phyloP scores from a whole-genome alignment of 148 eudicot species.

The Diospyros lotus region DNA sequence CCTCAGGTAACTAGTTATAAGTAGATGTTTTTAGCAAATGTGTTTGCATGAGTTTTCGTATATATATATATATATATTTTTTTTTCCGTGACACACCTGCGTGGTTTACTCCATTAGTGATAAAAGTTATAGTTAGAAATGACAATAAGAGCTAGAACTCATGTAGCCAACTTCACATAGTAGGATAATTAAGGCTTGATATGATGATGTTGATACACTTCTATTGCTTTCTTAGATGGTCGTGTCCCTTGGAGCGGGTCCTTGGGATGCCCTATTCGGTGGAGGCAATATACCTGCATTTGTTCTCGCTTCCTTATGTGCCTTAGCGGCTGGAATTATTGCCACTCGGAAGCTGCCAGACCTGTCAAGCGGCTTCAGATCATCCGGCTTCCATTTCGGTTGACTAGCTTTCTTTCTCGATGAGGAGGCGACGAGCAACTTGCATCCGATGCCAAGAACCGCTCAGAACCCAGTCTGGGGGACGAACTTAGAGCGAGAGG shows the following conservation, averaged over 20 bases:
- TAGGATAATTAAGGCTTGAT: neutral
- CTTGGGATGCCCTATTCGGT: slow-evolving; percentile 96
- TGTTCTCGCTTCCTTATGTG: slow-evolving; percentile 73
- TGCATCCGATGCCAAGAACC: neutral
- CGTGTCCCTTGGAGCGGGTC: slow-evolving; percentile 96
- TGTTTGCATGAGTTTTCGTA: neutral
- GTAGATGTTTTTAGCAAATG: too few relatives aligned
- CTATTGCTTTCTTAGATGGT: slow-evolving; percentile 52
- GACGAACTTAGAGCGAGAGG: neutral
- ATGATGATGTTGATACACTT: neutral
- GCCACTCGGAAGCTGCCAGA: slow-evolving; percentile 71
- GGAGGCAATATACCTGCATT: slow-evolving; percentile 95
- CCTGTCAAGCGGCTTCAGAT: slow-evolving; percentile 50
- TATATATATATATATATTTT: neutral
- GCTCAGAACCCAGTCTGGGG: neutral
- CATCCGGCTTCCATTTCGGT: slow-evolving; percentile 87
- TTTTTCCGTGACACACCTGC: neutral
- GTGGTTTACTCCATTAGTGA: too few relatives aligned
- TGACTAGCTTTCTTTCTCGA: slow-evolving; percentile 25
- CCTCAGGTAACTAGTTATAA: slow-evolving; percentile 65
- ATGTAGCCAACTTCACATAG: neutral
- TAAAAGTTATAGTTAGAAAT: too few relatives aligned
- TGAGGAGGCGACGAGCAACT: slow-evolving; percentile 13
- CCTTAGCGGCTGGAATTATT: slow-evolving; percentile 72
- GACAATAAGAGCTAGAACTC: too few relatives aligned